These are phyloP conservation scores for Elsinoe batatas DNA, from an alignment of 2,329 filamentous ascomycete genomes.

Conservation along the genomic window DNA sequence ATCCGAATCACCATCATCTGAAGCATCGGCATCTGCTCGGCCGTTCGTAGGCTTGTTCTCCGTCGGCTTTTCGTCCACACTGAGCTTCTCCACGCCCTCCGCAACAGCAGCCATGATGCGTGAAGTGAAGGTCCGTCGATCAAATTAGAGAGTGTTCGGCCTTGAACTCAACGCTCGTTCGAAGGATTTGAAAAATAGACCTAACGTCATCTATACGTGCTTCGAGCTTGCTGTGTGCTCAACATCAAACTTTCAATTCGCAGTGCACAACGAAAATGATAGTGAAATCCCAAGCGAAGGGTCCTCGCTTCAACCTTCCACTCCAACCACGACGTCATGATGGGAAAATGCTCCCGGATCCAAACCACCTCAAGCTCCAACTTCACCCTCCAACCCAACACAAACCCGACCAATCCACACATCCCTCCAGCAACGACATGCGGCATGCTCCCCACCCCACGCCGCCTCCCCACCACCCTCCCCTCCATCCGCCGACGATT, in stretches of 20 bases:
- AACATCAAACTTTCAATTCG: background rate
- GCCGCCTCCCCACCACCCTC: background rate
- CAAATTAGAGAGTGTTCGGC: no score
- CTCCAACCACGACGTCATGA: background rate
- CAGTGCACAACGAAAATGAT: background rate
- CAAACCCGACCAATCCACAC: no score
- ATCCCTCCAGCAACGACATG: constrained; percentile 10
- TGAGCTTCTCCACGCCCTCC: constrained; percentile 6
- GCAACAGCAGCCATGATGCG: constrained; percentile 9
- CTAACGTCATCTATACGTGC: no score
- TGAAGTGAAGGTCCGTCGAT: background rate
- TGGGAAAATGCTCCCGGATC: background rate
- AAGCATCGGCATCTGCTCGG: constrained; percentile 26
- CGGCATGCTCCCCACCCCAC: constrained; percentile 16
- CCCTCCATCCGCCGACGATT: constrained; percentile 25
- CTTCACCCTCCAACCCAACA: no score
- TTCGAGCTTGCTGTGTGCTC: no score
- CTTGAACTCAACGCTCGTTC: no score
- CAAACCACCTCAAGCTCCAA: no score
- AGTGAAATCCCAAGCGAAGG: background rate
- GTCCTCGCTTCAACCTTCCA: background rate
- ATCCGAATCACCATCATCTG: constrained; percentile 29
- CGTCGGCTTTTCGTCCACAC: constrained; percentile 16
- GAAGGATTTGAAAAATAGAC: no score
- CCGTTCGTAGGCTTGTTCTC: constrained; percentile 20